Percentiles rank a stretch among this genome's conserved stretches.
phyloP scores from a whole-genome alignment of 148 eudicot genomes.

The Euryodendron excelsum region DNA sequence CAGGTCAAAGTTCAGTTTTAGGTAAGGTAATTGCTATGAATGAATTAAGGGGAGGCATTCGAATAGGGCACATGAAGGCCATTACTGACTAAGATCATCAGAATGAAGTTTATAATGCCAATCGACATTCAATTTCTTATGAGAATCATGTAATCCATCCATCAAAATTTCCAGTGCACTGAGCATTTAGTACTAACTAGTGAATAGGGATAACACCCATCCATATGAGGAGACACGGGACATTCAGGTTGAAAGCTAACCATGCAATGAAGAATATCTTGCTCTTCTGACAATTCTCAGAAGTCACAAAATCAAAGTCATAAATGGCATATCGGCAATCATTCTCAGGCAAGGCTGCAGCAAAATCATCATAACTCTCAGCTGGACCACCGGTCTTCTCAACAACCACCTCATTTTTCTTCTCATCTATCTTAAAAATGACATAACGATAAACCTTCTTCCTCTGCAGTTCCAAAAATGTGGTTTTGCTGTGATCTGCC shows the following conservation, averaged over 20 bases:
- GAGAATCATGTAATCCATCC: too few relatives aligned
- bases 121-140: background rate
- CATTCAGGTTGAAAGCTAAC: slow-evolving; percentile 26
- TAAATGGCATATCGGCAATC: slow-evolving; percentile 74
- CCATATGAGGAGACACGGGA: background rate
- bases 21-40: too few relatives aligned
- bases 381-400: slow-evolving; percentile 67
- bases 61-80: too few relatives aligned
- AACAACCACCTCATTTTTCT: slow-evolving; percentile 60
- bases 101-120: background rate
- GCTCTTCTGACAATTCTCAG: slow-evolving; percentile 79
- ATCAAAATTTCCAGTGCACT: too few relatives aligned
- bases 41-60: too few relatives aligned
- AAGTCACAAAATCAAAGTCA: slow-evolving; percentile 72
- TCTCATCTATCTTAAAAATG: slow-evolving; percentile 68
- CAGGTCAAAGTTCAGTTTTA: too few relatives aligned
- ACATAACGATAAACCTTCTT: slow-evolving; percentile 64
- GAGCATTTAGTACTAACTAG: too few relatives aligned
- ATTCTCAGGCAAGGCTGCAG: slow-evolving; percentile 49
- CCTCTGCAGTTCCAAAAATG: slow-evolving; percentile 62
- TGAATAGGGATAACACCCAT: background rate
- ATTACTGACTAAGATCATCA: background rate
- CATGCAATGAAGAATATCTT: slow-evolving; percentile 82
- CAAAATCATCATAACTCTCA: slow-evolving; percentile 58
- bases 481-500: slow-evolving; percentile 49